A percentile compares a stretch with the other conserved stretches of the same genome.
Evolutionary conservation across 2,329 filamentous ascomycete species (phyloP).

Genomic region (Cladorrhinum sp.): DNA sequence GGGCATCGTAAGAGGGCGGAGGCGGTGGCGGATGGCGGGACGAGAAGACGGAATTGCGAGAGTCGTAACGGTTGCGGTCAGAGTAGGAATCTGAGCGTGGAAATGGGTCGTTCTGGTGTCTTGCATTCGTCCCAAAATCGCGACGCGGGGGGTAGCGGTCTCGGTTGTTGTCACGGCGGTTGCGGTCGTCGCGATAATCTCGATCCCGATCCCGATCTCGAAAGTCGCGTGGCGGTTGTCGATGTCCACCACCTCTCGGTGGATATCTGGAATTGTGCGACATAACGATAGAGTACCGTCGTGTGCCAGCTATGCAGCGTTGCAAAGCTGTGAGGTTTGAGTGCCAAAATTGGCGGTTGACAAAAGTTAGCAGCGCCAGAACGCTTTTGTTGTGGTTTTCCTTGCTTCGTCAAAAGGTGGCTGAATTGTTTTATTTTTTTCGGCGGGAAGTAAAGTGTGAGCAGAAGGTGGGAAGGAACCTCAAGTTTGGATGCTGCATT

Average conservation of each 20-base stretch:
- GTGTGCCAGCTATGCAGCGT: neutral
- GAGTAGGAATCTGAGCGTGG: constrained; percentile 15
- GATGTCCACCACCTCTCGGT: neutral
- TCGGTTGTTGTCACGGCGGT: constrained; percentile 11
- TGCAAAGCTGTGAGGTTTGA: neutral
- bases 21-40: neutral
- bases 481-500: neutral
- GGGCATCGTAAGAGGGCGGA: constrained; percentile 1
- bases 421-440: neutral
- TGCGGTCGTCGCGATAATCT: neutral
- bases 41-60: constrained; percentile 3
- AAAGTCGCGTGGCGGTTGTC: constrained; percentile 16
- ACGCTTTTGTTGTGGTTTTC: neutral
- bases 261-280: constrained; percentile 17
- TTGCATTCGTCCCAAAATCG: constrained; percentile 13
- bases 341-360: neutral
- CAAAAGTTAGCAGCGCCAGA: neutral
- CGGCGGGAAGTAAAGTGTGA: neutral
- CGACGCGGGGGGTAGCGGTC: constrained; percentile 17
- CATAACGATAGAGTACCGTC: constrained; percentile 12
- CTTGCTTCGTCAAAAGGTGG: neutral
- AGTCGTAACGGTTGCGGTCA: constrained; percentile 6
- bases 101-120: constrained; percentile 13
- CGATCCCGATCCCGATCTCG: neutral
- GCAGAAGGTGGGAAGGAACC: neutral